A percentile compares a stretch with the other conserved stretches of the same genome.
Conservation (phyloP, 1,284 basidiomycete species). For the Fistulinella cinereoalba region DNA sequence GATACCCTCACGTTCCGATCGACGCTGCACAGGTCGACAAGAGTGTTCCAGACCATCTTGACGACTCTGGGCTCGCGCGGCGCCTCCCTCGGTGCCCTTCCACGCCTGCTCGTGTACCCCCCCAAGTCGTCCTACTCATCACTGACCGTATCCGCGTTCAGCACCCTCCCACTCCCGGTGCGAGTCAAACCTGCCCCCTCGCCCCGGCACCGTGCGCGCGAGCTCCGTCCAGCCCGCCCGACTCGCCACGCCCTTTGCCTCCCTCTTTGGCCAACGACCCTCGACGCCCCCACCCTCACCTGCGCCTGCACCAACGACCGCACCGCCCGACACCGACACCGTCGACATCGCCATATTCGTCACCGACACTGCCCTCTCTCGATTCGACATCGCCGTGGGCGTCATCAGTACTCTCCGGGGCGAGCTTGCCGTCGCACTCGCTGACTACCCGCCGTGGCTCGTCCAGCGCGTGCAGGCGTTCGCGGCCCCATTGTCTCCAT, state of each 20-base stretch:
- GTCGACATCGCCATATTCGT: no score
- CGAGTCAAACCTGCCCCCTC: constrained; percentile 67
- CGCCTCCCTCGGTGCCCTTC: constrained; percentile 47
- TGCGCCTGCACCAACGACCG: no score
- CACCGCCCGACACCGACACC: no score
- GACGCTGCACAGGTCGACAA: constrained; percentile 60
- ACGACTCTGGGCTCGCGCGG: constrained; percentile 47
- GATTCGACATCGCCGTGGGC: constrained; percentile 57
- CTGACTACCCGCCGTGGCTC: constrained; percentile 54
- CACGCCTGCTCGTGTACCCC: constrained; percentile 43
- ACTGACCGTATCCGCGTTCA: constrained; percentile 49
- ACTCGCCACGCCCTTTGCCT: constrained; percentile 63
- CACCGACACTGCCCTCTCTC: constrained; percentile 50
- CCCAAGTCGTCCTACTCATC: constrained; percentile 49
- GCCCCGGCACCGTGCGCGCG: constrained; percentile 35
- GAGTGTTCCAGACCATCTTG: constrained; percentile 58
- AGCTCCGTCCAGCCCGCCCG: constrained; percentile 35
- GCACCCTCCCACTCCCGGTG: constrained; percentile 66
- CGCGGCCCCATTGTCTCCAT: constrained; percentile 47
- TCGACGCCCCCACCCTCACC: constrained; percentile 37
- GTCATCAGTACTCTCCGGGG: constrained; percentile 57
- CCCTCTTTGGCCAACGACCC: constrained; percentile 56
- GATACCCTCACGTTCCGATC: constrained; percentile 63
- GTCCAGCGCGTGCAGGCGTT: constrained; percentile 64
- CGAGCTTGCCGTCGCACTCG: constrained; percentile 54